These are phyloP conservation scores for Hansenula sp. DNA, from an alignment of 1,139 yeast genomes.

Conservation along the genomic window DNA sequence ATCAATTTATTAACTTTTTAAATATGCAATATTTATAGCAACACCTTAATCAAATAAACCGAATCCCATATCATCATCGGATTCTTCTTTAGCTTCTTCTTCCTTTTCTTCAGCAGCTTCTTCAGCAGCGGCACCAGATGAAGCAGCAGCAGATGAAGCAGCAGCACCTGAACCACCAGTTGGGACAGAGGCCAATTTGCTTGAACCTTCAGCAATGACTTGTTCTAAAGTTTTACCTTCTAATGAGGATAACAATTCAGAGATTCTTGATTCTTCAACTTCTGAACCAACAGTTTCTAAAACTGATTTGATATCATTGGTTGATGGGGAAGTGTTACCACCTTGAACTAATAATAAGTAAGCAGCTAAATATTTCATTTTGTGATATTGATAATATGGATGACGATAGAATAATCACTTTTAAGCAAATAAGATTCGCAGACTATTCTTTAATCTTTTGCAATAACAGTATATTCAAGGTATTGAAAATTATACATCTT, in stretches of 20 bases:
- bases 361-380: slow-evolving; percentile 91
- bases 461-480: no score
- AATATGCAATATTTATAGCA: background rate
- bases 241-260: slow-evolving; percentile 81
- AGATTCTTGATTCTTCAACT: slow-evolving; percentile 86
- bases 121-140: slow-evolving; percentile 62
- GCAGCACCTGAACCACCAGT: slow-evolving; percentile 94
- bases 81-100: slow-evolving; percentile 62
- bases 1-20: background rate
- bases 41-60: slow-evolving; percentile 57
- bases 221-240: slow-evolving; percentile 90
- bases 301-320: slow-evolving; percentile 84
- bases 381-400: slow-evolving; percentile 34
- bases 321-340: slow-evolving; percentile 88
- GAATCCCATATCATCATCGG: slow-evolving; percentile 86
- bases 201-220: slow-evolving; percentile 93
- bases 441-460: slow-evolving; percentile 24
- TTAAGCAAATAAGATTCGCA: slow-evolving; percentile 31
- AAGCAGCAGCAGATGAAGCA: slow-evolving; percentile 64
- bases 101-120: slow-evolving; percentile 71
- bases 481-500: no score
- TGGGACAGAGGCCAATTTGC: slow-evolving; percentile 96
- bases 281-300: slow-evolving; percentile 94
- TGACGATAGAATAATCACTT: slow-evolving; percentile 38
- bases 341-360: slow-evolving; percentile 83